A percentile compares a stretch with the other conserved stretches of the same genome.
Conservation (phyloP, 768 basidiomycete genomes). For the Boletus speciosus region DNA sequence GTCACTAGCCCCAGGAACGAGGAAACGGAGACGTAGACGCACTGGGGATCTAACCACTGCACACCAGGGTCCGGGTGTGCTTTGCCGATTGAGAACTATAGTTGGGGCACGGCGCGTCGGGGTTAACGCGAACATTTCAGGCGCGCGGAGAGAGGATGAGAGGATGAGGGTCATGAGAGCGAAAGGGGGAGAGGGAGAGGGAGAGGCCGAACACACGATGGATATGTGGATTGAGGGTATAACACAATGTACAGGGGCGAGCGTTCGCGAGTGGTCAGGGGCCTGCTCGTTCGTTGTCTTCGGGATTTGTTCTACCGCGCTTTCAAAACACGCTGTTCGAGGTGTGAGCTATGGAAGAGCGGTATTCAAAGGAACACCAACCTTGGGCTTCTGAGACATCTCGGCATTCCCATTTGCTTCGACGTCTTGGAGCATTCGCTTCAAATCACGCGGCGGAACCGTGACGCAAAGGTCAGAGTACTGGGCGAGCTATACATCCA, state of each 20-base stretch:
- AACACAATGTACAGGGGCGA: neutral
- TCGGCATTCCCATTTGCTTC: neutral
- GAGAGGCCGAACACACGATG: conserved; percentile 27
- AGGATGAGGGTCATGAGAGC: no score
- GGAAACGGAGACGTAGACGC: conserved; percentile 16
- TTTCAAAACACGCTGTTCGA: conserved; percentile 16
- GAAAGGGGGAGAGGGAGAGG: no score
- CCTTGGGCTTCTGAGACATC: conserved; percentile 18
- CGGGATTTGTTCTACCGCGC: conserved; percentile 13
- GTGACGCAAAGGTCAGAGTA: conserved; percentile 26
- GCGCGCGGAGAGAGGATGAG: neutral
- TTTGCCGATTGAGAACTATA: conserved; percentile 50
- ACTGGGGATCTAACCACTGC: conserved; percentile 88
- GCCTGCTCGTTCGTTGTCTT: neutral
- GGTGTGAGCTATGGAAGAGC: neutral
- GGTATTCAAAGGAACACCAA: neutral
- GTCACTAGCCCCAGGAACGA: neutral
- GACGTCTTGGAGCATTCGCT: conserved; percentile 23
- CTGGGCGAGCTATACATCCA: neutral
- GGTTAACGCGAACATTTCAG: neutral
- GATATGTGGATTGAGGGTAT: conserved; percentile 5
- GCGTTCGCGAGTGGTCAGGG: neutral
- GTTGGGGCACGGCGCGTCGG: neutral
- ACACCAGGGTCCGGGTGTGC: conserved; percentile 63
- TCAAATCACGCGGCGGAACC: conserved; percentile 17